Evolutionary conservation across 2,329 filamentous ascomycete genomes (phyloP), one percentile per base, ranked within the genome.

Genomic region (Clonostachys sp.): DNA sequence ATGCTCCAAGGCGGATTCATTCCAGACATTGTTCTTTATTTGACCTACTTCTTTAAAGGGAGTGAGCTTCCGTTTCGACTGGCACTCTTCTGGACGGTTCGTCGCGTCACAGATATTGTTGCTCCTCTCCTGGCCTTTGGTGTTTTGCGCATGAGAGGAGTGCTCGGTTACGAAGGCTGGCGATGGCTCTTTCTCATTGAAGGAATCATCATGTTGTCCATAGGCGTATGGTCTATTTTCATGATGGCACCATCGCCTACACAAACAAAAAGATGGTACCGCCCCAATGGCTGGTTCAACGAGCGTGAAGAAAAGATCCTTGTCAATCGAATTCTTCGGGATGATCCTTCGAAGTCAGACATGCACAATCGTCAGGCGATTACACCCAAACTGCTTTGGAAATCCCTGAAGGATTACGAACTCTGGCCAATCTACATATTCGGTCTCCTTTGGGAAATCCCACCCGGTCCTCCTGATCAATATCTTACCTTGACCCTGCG

Each of bases 251-350:
- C 62, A 1, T 63, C 60, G 0, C 61, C 61, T 6, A 64, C 61
- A 1, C 57, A 64, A 45, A 77, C 74, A 0, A 70, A 66, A 36
- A 69, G 66, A 6, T 72, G 68, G 64, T 74, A 70, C 50, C 66
- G 74, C 20, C 70, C 71, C 12, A 66, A 74, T 12, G 78, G 77
- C 0, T 83, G 77, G 74, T 83, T 82, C 57, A 75, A 60, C 3
- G 73, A 80, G 44, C 67, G 70, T 3, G 80, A 82, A 52, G 77
- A 83, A 51, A 71, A 71, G 51, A 82, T 83, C 42, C 70, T 82
- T 43, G 74, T 83, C 18, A 83, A 81, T 52, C 64, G 78, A 1
- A 67, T 77, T 12, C 62, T 69, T 3, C 72, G 79, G 2, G 79
- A 83, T 45, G 80, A 81, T 48, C 78, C 78, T 2, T 71, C 69